phyloP scores from a whole-genome alignment of 768 basidiomycete genomes.

The Hirschioporus abietinus region DNA sequence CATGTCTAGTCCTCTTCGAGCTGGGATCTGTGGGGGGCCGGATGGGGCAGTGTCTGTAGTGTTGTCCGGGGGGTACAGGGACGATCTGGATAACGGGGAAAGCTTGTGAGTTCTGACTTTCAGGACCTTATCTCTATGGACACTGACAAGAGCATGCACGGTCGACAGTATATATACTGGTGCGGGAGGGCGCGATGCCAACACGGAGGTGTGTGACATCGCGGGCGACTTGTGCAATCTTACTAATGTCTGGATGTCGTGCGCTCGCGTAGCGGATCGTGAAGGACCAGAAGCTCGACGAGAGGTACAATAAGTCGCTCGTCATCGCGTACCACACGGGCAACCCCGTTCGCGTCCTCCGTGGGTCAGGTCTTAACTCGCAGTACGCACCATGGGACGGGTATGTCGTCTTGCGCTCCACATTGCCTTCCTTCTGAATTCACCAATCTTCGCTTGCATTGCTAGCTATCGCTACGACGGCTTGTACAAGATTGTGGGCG shows the following conservation, averaged over 20 bases:
- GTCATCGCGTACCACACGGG: conserved; percentile 26
- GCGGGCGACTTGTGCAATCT: not conserved
- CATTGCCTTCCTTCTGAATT: conserved; percentile 47
- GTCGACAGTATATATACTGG: conserved; percentile 29
- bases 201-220: not conserved
- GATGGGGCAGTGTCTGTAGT: conserved; percentile 37
- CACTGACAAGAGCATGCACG: not conserved
- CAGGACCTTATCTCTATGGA: not conserved
- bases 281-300: conserved; percentile 20
- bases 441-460: conserved; percentile 23
- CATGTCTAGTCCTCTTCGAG: conserved; percentile 29
- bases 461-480: conserved; percentile 47
- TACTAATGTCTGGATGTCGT: no score
- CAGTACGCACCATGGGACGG: conserved; percentile 22
- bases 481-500: conserved; percentile 49
- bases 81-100: conserved; percentile 33
- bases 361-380: conserved; percentile 22
- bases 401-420: conserved; percentile 31
- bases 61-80: conserved; percentile 36
- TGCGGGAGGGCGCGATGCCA: conserved; percentile 24
- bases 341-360: conserved; percentile 32
- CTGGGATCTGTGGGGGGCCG: conserved; percentile 34
- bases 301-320: conserved; percentile 14
- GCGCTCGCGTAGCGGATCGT: not conserved
- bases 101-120: conserved; percentile 26